Evolutionary conservation across 305 asterid genomes (phyloP), one percentile per base, ranked within the genome.

Genomic region (Plantago lanceolata): DNA sequence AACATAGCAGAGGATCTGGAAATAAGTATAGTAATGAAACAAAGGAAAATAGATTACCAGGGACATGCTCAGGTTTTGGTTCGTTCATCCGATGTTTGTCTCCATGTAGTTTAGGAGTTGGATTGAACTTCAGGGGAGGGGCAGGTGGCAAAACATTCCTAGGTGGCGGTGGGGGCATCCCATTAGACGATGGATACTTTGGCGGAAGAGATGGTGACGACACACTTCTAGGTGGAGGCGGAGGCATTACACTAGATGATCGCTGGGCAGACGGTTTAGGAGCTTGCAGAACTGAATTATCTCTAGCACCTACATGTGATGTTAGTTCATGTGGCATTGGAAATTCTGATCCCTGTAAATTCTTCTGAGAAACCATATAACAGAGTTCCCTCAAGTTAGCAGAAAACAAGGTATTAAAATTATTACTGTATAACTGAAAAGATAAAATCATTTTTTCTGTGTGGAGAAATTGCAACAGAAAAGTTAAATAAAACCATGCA

Each of bases 281-380:
- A 71, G 79, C 74, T 69, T 72, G 77, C 48, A 66, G 69, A 29
- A 29, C 75, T 19, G 74, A 54, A 45, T 66, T 66, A 24, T 68
- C 81, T 76, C 77, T 73, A 59, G 76, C 83, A 82, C 93, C 89
- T 75, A 79, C 78, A 76, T 72, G 81, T 80, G 87, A 75, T 48
- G 86, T 85, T 83, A 76, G 87, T 76, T 80, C 86, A 72, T 77
- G 79, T 68, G 85, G 85, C 90, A 68, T 78, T 69, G 78, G 77
- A 74, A 81, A 79, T 76, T 82, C 87, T 67, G 87, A 72, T 71
- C 78, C 92, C 96, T 84, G 98, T 70, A 84, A 66, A 57, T 66
- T 71, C 75, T 79, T 82, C 88, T 79, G 88, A 74, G 73, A 73
- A 84, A 73, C 63, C 72, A 71, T 61, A 72, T 78, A 84, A 67